Percentiles rank a stretch among this genome's conserved stretches.
phyloP scores from a whole-genome alignment of 192 early-diverging fungal genomes.

The Endogone sp. region DNA sequence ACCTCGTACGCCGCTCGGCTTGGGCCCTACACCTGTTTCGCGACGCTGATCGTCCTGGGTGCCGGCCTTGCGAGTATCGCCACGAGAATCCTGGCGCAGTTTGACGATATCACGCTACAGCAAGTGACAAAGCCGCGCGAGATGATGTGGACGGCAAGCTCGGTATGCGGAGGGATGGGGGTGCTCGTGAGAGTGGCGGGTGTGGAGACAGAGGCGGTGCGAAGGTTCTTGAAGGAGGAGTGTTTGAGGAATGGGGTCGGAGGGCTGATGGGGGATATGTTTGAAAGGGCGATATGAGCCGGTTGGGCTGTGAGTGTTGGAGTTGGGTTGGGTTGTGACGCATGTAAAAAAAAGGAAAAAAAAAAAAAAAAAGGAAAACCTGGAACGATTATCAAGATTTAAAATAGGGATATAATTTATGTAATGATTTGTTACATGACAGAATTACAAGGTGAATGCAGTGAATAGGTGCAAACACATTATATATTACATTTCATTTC shows the following conservation, averaged over 20 bases:
- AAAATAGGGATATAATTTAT: too few species aligned
- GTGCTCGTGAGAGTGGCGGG: conserved; percentile 29
- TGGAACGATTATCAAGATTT: too few species aligned
- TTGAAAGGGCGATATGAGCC: neutral
- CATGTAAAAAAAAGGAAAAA: too few species aligned
- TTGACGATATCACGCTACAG: conserved; percentile 16
- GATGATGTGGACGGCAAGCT: conserved; percentile 17
- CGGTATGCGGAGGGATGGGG: conserved; percentile 17
- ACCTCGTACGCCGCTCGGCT: conserved; percentile 51
- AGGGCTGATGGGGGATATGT: neutral
- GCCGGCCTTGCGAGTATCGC: conserved; percentile 13
- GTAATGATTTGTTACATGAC: too few species aligned
- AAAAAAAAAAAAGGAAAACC: too few species aligned
- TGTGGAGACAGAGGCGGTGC: conserved; percentile 28
- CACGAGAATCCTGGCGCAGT: conserved; percentile 8
- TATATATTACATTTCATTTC: too few species aligned
- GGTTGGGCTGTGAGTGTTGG: too few species aligned
- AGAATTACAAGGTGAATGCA: too few species aligned
- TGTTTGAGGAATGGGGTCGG: conserved; percentile 9
- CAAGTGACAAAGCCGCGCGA: conserved; percentile 5
- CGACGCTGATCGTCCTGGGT: conserved; percentile 58
- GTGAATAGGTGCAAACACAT: too few species aligned
- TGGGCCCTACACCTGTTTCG: conserved; percentile 56
- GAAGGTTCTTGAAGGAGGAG: conserved; percentile 32
- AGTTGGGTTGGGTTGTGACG: too few species aligned